Evolutionary conservation across 257 asterid genomes (phyloP), one percentile per base, ranked within the genome.

Genomic region (Petunia secreta): DNA sequence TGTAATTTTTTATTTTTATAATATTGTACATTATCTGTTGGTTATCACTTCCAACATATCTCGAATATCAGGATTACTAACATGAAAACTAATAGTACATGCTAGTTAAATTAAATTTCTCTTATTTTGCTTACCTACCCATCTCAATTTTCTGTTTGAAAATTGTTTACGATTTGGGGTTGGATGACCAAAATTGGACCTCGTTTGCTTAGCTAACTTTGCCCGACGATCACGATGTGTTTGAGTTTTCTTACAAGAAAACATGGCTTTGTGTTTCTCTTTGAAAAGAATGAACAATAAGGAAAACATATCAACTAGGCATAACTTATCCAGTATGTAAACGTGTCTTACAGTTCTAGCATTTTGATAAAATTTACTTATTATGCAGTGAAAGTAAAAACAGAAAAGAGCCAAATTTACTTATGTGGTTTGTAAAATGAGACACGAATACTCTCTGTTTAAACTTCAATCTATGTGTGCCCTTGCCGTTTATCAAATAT

Each of bases 171-270:
- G 9, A 71, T 48, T 11, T 71, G 77, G 60, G 77, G 8, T 34
- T 34, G 77, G 77, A 48, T 48, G 34, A 71, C 77, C 77, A 5
- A 25, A 34, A 34, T 34, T 71, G 77, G 62, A 71, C 34, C 57
- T 11, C 5, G 48, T 71, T 59, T 10, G 41, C 60, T 48, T 25
- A 48, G 16, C 46, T 71, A 43, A 48, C 13, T 71, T 71, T 48
- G 11, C 58, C 60, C 34, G 5, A 10, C 60, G 11, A 71, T 48
- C 11, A 34, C 43, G 40, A 10, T 44, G 4, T 52, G 4, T 52
- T 52, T 52, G 57, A 52, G 13, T 10, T 8, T 10, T 52, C 57
- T 52, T 10, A 15, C 76, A 44, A 44, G 10, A 69, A 69, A 63
- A 65, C 53, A 39, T 40, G 37, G 52, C 52, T 40, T 66, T 48